Conservation (phyloP, 257 asterid genomes). For the Linderniella brevidens region DNA sequence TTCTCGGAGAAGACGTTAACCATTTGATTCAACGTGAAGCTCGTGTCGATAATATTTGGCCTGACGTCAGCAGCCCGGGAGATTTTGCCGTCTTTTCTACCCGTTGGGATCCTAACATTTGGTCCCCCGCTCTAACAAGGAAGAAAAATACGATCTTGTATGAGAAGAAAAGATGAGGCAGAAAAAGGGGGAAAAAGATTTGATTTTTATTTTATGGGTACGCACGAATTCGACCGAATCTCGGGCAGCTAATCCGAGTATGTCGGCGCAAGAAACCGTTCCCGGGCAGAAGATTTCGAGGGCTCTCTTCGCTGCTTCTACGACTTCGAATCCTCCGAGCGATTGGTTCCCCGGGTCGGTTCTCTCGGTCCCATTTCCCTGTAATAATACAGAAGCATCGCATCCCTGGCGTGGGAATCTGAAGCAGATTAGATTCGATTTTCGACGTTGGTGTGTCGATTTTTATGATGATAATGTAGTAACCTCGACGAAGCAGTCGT, state of each 20-base stretch:
- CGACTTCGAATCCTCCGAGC: constrained; percentile 46
- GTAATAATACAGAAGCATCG: constrained; percentile 56
- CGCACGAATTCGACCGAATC: constrained; percentile 64
- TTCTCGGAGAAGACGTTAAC: constrained; percentile 33
- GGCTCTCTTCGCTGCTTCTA: constrained; percentile 52
- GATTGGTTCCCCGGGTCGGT: constrained; percentile 62
- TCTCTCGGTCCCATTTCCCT: constrained; percentile 59
- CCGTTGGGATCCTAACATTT: constrained; percentile 37
- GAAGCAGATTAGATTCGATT: background rate
- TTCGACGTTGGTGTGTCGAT: background rate
- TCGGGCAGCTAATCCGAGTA: constrained; percentile 66
- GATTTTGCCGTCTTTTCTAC: constrained; percentile 54
- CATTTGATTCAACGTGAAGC: constrained; percentile 58
- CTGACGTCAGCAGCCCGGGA: constrained; percentile 51
- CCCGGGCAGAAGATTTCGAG: constrained; percentile 54
- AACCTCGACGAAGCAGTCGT: constrained; percentile 77
- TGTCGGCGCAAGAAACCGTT: constrained; percentile 75
- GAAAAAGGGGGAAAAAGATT: background rate
- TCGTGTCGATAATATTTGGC: constrained; percentile 60
- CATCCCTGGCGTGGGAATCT: constrained; percentile 33
- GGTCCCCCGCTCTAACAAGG: constrained; percentile 64
- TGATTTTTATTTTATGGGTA: background rate
- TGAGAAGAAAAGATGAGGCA: background rate
- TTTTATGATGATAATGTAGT: background rate
- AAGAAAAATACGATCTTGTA: background rate